Percentiles rank a stretch among this genome's conserved stretches.
phyloP scores from a whole-genome alignment of 1,284 basidiomycete species.

The Tilletia horrida region DNA sequence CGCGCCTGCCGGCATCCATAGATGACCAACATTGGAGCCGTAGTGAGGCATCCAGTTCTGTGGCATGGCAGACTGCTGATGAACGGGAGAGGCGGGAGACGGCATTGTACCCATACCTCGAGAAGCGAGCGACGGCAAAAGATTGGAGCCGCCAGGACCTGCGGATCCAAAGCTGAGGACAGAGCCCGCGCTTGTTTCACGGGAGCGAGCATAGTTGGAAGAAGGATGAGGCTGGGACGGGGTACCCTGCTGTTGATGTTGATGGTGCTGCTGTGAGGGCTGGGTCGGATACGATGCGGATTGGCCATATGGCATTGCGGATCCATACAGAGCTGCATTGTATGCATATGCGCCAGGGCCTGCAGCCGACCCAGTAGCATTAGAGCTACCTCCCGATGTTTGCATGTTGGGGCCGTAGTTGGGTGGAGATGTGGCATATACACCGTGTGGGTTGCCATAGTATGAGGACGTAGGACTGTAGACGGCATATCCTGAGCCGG shows the following conservation, averaged over 20 bases:
- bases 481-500: constrained; percentile 10
- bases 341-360: not conserved
- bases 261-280: not conserved
- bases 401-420: not conserved
- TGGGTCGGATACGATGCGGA: not conserved
- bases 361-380: not conserved
- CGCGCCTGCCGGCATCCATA: not conserved
- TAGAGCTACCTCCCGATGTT: not conserved
- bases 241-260: not conserved
- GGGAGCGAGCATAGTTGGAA: constrained; percentile 5
- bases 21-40: not conserved
- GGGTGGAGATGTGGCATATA: constrained; percentile 2
- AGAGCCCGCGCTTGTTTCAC: not conserved
- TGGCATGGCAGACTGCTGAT: not conserved
- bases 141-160: not conserved
- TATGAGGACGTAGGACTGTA: not conserved
- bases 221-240: not conserved
- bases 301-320: not conserved
- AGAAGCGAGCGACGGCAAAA: not conserved
- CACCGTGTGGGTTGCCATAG: not conserved
- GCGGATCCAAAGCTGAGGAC: constrained; percentile 6
- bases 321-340: not conserved
- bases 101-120: constrained; percentile 1
- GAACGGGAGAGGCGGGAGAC: not conserved
- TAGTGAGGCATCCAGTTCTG: not conserved